Evolutionary conservation across 176 grass and related monocot genomes (phyloP), one percentile per base, ranked within the genome.

Genomic region (Ampelocalamus luodianensis): DNA sequence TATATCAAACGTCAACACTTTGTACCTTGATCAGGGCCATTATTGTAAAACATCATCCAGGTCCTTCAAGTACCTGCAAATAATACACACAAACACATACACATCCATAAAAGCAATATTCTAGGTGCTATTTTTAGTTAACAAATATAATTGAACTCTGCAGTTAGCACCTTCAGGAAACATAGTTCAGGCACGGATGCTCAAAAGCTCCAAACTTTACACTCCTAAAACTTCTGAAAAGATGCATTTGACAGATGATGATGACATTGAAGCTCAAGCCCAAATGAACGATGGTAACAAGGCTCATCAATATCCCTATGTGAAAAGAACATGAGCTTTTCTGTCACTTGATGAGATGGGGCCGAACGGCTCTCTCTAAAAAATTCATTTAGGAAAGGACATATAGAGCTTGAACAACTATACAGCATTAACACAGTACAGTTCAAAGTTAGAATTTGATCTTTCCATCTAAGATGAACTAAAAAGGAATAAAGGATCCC

Each of bases 21-120:
- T 0, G 7, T 34, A 61, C 59, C 65, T 64, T 71, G 54, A 88
- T 72, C 73, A 88, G n/a, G 54, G 44, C 20, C 64, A 83, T 11
- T 60, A 39, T 69, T 79, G 66, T 66, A 78, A 63, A 84, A 53
- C 14, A 65, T 14, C 37, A 79, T 24, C 53, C 7, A 48, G 59
- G 29, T 84, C 55, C 26, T 85, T 56, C 51, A 81, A 63, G 43
- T 55, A 54, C 63, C 83, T 85, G 63, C 43, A 85, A 81, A 65
- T 23, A 77, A 81, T 45, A 84, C 56, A 53, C 55, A 11, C 20
- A 45, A 26, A 62, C 39, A 49, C 29, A 82, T n/a, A 62, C 39
- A 49, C 32, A 82, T n/a, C 23, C 13, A 68, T 79, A 37, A 85
- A 76, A 69, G 24, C 1, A 51, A 61, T 62, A 51, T 34, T 81